These are phyloP conservation scores for Flaveria bidentis DNA, from an alignment of 129 eudicot genomes.

Conservation along the genomic window DNA sequence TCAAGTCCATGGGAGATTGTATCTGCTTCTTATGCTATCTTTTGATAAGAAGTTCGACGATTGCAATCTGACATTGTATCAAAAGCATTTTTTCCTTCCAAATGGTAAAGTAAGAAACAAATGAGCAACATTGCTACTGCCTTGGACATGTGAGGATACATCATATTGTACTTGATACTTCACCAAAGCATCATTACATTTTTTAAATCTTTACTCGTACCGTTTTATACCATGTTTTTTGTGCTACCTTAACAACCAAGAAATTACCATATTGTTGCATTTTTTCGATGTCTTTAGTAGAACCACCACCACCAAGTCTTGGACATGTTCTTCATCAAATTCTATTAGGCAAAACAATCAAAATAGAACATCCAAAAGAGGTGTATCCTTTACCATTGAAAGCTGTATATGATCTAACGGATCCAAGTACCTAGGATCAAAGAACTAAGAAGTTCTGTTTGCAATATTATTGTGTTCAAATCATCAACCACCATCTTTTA, in stretches of 20 bases:
- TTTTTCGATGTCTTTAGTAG: background rate
- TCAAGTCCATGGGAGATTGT: too few relatives aligned
- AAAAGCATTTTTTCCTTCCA: too few relatives aligned
- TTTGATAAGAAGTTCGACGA: too few relatives aligned
- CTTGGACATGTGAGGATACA: too few relatives aligned
- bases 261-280: background rate
- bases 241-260: background rate
- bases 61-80: too few relatives aligned
- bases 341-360: background rate
- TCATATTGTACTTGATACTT: too few relatives aligned
- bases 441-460: background rate
- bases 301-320: background rate
- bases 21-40: too few relatives aligned
- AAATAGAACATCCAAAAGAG: background rate
- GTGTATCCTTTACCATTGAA: background rate
- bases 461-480: background rate
- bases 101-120: too few relatives aligned
- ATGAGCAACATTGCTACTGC: too few relatives aligned
- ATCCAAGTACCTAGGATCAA: background rate
- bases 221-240: too few relatives aligned
- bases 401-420: background rate
- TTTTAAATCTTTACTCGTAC: background rate
- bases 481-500: background rate
- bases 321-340: background rate
- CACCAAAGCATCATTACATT: too few relatives aligned